Evolutionary conservation across 2,329 filamentous ascomycete genomes (phyloP).

Genomic region (Metarhizium robertsii): DNA sequence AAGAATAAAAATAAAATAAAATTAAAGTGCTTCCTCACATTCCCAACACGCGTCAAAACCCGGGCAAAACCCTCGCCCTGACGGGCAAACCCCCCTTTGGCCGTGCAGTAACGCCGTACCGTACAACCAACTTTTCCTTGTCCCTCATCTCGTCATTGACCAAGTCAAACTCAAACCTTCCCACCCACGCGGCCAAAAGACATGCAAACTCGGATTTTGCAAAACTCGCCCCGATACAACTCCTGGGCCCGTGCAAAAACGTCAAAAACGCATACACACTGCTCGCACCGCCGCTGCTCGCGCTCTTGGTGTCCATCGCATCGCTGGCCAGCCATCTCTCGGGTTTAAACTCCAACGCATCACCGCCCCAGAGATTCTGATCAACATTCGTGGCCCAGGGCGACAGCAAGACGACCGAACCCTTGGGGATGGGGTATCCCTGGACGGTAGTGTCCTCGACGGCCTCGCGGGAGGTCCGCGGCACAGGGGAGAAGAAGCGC

Average conservation of each 20-base stretch:
- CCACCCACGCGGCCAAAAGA: constrained; percentile 67
- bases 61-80: constrained; percentile 47
- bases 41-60: constrained; percentile 42
- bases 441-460: constrained; percentile 55
- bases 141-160: constrained; percentile 51
- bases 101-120: constrained; percentile 60
- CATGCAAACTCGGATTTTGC: constrained; percentile 79
- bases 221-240: constrained; percentile 77
- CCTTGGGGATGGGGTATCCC: constrained; percentile 57
- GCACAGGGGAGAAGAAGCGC: constrained; percentile 63
- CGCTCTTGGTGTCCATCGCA: constrained; percentile 16
- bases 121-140: constrained; percentile 57
- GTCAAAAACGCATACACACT: constrained; percentile 73
- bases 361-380: constrained; percentile 62
- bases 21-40: too few species aligned
- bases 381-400: constrained; percentile 63
- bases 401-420: constrained; percentile 57
- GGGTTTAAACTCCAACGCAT: constrained; percentile 68
- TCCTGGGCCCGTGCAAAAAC: constrained; percentile 77
- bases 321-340: constrained; percentile 58
- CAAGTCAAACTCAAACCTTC: constrained; percentile 58
- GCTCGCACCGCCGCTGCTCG: constrained; percentile 59
- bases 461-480: constrained; percentile 59
- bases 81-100: constrained; percentile 66
- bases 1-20: neutral